phyloP scores from a whole-genome alignment of 768 basidiomycete species.

The Agaricus blazei region DNA sequence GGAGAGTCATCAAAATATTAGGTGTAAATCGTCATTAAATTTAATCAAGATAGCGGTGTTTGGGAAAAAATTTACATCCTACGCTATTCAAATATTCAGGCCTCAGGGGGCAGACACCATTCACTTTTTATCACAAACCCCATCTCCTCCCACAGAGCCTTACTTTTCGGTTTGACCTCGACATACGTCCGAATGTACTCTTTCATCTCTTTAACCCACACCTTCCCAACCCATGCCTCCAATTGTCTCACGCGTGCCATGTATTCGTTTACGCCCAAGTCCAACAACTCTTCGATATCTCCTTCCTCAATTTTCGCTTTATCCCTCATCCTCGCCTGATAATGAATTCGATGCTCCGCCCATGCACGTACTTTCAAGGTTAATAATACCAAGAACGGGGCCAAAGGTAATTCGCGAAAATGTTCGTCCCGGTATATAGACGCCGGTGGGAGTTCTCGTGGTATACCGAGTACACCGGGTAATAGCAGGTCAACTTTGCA shows the following conservation, averaged over 20 bases:
- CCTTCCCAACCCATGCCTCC: constrained; percentile 22
- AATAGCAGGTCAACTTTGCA: constrained; percentile 34
- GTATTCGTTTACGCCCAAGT: constrained; percentile 26
- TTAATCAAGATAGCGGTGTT: too few species aligned
- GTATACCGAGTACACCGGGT: constrained; percentile 30
- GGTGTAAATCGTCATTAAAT: too few species aligned
- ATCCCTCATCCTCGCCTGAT: constrained; percentile 22
- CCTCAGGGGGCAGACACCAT: constrained; percentile 5
- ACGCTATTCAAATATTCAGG: not conserved
- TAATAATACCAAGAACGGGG: constrained; percentile 33
- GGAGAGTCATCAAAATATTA: too few species aligned
- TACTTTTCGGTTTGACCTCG: constrained; percentile 13
- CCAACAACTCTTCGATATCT: constrained; percentile 37
- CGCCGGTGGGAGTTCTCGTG: constrained; percentile 16
- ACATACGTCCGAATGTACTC: constrained; percentile 21
- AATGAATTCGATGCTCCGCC: constrained; percentile 31
- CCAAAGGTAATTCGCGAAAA: constrained; percentile 26
- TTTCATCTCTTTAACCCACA: constrained; percentile 22
- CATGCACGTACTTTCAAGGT: constrained; percentile 39
- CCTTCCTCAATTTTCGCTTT: constrained; percentile 35
- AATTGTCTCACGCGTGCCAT: constrained; percentile 15
- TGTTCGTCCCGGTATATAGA: constrained; percentile 15
- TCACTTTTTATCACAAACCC: constrained; percentile 13
- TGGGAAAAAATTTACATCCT: too few species aligned
- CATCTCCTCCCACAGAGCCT: constrained; percentile 16